phyloP scores from a whole-genome alignment of 306 rosid genomes.

The Begonia loranthoides region DNA sequence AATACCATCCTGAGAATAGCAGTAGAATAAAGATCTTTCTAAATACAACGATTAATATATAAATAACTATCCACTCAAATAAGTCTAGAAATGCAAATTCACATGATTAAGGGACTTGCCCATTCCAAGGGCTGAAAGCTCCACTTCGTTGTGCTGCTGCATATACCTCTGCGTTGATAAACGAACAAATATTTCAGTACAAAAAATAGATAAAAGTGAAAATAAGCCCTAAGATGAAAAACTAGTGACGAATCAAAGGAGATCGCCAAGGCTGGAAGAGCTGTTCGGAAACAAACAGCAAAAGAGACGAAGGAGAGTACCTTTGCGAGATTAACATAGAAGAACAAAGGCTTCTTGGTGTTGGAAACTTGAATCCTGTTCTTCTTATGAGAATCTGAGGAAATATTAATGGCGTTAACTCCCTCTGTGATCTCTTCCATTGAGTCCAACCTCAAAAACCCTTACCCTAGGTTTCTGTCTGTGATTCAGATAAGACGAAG shows the following conservation, averaged over 20 bases:
- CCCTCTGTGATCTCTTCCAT: slow-evolving; percentile 33
- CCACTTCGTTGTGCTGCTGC: slow-evolving; percentile 37
- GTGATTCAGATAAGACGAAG: no score
- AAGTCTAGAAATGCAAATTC: no score
- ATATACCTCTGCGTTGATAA: slow-evolving; percentile 24
- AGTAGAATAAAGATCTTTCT: no score
- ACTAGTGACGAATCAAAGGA: neutral
- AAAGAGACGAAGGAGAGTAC: slow-evolving; percentile 3
- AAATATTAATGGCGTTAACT: slow-evolving; percentile 15
- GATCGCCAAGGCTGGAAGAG: neutral
- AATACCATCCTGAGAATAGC: no score
- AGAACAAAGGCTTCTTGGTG: slow-evolving; percentile 35
- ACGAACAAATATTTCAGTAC: neutral
- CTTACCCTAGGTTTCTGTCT: slow-evolving; percentile 14
- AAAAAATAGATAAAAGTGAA: neutral
- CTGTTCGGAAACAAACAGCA: neutral
- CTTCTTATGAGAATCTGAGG: slow-evolving; percentile 19
- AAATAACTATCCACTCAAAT: no score
- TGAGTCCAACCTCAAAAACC: slow-evolving; percentile 17
- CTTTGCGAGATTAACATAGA: slow-evolving; percentile 38
- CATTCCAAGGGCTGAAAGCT: slow-evolving; percentile 41
- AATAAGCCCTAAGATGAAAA: neutral
- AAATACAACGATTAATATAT: no score
- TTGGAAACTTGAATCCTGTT: slow-evolving; percentile 40
- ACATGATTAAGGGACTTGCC: slow-evolving; percentile 9